Base-by-base conservation (phyloP, 2,329 filamentous ascomycete species). In the Neurospora sp. region DNA sequence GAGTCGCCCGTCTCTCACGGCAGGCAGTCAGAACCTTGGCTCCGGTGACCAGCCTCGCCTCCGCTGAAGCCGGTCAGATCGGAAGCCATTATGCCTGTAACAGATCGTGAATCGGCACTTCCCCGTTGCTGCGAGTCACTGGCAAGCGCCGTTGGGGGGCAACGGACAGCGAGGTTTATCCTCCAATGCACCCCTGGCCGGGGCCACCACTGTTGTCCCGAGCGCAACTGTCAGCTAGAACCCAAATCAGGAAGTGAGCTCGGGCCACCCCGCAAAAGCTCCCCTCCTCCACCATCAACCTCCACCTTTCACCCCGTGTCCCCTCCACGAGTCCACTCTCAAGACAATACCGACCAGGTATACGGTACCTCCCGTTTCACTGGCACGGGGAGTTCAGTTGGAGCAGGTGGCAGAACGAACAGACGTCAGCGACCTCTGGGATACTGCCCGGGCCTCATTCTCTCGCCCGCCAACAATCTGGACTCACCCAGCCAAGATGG, bases 401-500 rank as follows among this genome's bases (percentile, higher is more conserved):
- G 46, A 58, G 46, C 46, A 58, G 23, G 46, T 33, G 52, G 52
- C 52, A 17, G 23, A 17, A 36, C 52, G 52, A 62, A 62, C 52
- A 62, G 52, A 62, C 52, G 52, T 36, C 52, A 62, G 52, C 23
- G 23, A 28, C 28, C 52, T 17, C 52, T 17, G 52, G 52, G 52
- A 33, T 62, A 62, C 52, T 62, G 52, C 58, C 15, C 17, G 19
- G 23, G n/a, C 40, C 38, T 33, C 42, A 46, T 67, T 52, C 69
- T 68, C 58, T 67, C 66, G 70, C 69, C 67, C 67, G 40, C 66
- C 71, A 66, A 68, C 70, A 72, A 68, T 70, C 66, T 68, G 39
- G 52, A 40, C 58, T 46, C 40, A 43, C 66, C 66, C 38, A n/a
- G 68, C 72, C n/a, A 72, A 67, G 43, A 97, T 97, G 93, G 93